phyloP scores from a whole-genome alignment of 208 protist genomes.

The Trypanosomatidae sp. region DNA sequence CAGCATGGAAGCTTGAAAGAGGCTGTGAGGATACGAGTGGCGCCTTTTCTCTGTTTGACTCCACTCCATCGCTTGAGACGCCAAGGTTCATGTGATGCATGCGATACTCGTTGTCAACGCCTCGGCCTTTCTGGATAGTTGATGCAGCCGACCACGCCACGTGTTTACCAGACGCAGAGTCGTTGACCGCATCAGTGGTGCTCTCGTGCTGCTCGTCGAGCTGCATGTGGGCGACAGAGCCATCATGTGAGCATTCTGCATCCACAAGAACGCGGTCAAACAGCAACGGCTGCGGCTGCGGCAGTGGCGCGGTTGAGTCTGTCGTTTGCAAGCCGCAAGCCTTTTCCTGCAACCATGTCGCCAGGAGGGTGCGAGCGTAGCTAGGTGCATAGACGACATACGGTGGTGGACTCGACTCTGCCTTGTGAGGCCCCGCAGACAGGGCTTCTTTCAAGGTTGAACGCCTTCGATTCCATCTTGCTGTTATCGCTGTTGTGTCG shows the following conservation, averaged over 20 bases:
- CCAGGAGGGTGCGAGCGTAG: not conserved
- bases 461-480: constrained; percentile 4
- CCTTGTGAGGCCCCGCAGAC: not conserved
- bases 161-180: not conserved
- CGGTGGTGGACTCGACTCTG: not conserved
- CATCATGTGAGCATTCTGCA: constrained; percentile 92
- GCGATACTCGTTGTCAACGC: constrained; percentile 61
- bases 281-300: not conserved
- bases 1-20: not conserved
- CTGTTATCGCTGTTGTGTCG: not conserved
- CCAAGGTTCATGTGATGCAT: constrained; percentile 53
- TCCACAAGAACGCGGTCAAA: constrained; percentile 91
- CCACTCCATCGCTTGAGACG: too few relatives aligned
- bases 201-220: constrained; percentile 12
- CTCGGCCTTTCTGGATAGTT: constrained; percentile 16
- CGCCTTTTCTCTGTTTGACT: not conserved
- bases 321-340: not conserved
- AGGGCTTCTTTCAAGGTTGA: not conserved
- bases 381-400: constrained; percentile 29
- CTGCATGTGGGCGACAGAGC: constrained; percentile 73
- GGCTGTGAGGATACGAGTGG: not conserved
- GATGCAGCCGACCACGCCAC: not conserved
- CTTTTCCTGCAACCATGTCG: not conserved
- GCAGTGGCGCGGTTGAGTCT: not conserved
- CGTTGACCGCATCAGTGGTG: not conserved